Percentiles rank a stretch among this genome's conserved stretches.
Conservation (phyloP, 148 eudicot genomes). For the Amaranthus palmeri region DNA sequence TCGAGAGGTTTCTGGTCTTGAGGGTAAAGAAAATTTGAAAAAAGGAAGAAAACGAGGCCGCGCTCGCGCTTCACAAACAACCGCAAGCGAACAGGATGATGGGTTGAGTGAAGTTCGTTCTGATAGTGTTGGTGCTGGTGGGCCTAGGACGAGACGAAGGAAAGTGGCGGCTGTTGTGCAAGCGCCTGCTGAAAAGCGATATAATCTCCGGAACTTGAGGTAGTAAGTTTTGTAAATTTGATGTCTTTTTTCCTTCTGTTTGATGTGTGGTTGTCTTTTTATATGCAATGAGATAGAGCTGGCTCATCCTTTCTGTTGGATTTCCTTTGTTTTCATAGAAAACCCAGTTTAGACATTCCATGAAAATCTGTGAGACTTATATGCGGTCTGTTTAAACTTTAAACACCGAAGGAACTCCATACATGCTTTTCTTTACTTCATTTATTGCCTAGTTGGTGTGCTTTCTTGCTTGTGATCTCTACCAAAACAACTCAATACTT, state of each 20-base stretch:
- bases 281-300: too few species aligned
- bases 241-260: constrained; percentile 1
- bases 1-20: constrained; percentile 41
- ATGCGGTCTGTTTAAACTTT: not conserved
- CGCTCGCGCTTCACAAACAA: constrained; percentile 40
- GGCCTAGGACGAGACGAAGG: constrained; percentile 61
- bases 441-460: not conserved
- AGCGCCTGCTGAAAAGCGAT: constrained; percentile 48
- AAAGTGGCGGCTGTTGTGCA: constrained; percentile 44
- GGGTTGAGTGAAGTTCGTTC: constrained; percentile 62
- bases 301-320: not conserved
- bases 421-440: not conserved
- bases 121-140: constrained; percentile 49
- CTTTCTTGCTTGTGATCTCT: not conserved
- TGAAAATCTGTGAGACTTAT: not conserved
- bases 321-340: too few species aligned
- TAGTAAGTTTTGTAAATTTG: constrained; percentile 41
- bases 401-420: not conserved
- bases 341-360: not conserved
- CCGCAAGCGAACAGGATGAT: constrained; percentile 46
- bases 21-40: constrained; percentile 31
- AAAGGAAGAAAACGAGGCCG: constrained; percentile 60
- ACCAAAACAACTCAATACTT: not conserved
- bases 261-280: not conserved
- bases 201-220: constrained; percentile 71